Conservation (phyloP, 2,329 filamentous ascomycete genomes). For the Plectosphaerella plurivora region DNA sequence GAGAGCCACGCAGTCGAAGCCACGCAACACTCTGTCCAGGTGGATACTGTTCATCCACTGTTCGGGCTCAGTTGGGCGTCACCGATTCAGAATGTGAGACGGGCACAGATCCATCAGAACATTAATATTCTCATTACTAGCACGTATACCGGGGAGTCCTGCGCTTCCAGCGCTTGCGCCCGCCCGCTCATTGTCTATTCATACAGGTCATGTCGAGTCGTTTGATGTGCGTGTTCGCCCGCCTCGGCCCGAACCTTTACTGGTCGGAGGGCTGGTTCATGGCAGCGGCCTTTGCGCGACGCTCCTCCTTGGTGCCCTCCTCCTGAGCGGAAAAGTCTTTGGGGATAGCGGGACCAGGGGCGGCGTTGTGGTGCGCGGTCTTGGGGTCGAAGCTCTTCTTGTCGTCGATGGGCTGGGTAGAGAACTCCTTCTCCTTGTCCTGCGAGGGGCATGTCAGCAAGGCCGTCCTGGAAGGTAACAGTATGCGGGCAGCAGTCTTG, state of each 20-base stretch:
- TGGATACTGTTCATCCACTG: too few species aligned
- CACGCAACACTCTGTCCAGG: too few species aligned
- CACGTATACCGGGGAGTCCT: not conserved
- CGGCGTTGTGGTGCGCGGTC: constrained; percentile 48
- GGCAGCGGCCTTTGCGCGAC: constrained; percentile 58
- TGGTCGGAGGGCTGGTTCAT: constrained; percentile 40
- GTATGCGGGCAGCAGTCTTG: not conserved
- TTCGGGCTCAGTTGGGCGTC: not conserved
- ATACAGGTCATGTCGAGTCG: constrained; percentile 4
- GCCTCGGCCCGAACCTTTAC: constrained; percentile 14
- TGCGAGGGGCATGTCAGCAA: constrained; percentile 7
- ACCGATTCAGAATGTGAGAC: not conserved
- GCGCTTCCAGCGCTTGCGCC: not conserved
- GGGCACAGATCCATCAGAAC: not conserved
- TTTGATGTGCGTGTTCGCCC: not conserved
- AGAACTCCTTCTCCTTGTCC: constrained; percentile 37
- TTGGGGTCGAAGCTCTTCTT: constrained; percentile 36
- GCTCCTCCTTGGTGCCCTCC: constrained; percentile 66
- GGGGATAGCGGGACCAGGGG: constrained; percentile 54
- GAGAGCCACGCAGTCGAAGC: too few species aligned
- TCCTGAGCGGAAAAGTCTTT: constrained; percentile 46
- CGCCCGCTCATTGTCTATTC: not conserved
- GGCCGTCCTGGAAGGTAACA: not conserved
- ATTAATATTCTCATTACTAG: not conserved
- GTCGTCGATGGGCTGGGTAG: constrained; percentile 39